Evolutionary conservation across 2,329 filamentous ascomycete genomes (phyloP), one percentile per base, ranked within the genome.

Genomic region (Aspergillus jensenii): DNA sequence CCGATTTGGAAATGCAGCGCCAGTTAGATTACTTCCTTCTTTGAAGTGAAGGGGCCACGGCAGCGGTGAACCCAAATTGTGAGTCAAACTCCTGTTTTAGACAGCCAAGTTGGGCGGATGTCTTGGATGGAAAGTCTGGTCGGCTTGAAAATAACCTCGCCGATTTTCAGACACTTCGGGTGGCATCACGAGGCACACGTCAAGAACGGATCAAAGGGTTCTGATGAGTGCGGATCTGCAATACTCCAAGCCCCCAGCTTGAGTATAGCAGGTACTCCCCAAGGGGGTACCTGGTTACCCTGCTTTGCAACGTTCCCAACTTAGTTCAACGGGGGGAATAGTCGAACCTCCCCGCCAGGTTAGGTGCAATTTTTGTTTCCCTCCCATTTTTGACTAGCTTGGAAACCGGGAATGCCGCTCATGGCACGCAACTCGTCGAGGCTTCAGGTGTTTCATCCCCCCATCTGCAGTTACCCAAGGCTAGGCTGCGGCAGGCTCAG

Each of bases 371-470:
- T 31, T 31, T 35, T 41, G 54, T 41, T 43, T 31, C 27, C 27
- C 9, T 31, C 9, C 27, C 8, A 31, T 31, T 48, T 48, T 4
- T 44, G 45, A 27, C 50, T 41, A 41, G 35, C 49, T 39, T 37
- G 23, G 51, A 49, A 15, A 27, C 58, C 53, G 51, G 57, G 55
- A 60, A 51, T 45, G 47, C 39, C 61, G 60, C 58, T 55, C 51
- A 55, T 64, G 59, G 62, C 59, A 63, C 60, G 60, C 25, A 59
- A 53, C 55, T 66, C 62, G 59, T 73, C 71, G 71, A 74, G 70
- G 67, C 60, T 63, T 68, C 59, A 60, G 56, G 51, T 63, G 68
- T 72, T 69, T 66, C 68, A 73, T 68, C 63, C 58, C 58, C 41
- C 54, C 56, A 59, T 58, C 65, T 71, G 68, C 66, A 65, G 64